Evolutionary conservation across 495 filamentous ascomycete genomes (phyloP).

Genomic region (Penicillium antarcticum): DNA sequence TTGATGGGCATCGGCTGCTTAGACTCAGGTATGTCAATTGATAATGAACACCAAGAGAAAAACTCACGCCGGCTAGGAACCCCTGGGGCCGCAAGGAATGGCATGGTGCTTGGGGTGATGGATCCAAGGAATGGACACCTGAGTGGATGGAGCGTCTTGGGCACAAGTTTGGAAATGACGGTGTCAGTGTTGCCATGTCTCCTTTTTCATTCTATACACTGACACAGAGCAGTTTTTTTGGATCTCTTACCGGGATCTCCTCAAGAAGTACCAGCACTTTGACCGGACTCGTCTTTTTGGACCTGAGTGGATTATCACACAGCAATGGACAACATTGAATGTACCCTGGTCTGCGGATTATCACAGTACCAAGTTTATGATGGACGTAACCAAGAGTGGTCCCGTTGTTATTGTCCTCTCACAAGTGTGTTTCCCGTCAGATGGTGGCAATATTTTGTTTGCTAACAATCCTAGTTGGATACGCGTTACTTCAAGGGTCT

Average conservation of each 20-base stretch:
- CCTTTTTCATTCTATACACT: neutral
- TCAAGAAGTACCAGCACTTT: constrained; percentile 78
- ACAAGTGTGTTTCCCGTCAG: constrained; percentile 41
- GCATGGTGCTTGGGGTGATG: constrained; percentile 81
- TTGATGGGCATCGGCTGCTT: constrained; percentile 70
- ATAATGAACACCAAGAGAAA: neutral
- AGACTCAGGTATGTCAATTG: constrained; percentile 52
- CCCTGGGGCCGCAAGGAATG: constrained; percentile 88
- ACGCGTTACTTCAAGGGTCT: constrained; percentile 82
- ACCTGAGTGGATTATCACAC: constrained; percentile 75
- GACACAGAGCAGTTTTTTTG: constrained; percentile 52
- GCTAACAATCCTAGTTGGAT: constrained; percentile 55
- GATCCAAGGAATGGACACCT: constrained; percentile 87
- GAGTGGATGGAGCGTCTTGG: constrained; percentile 78
- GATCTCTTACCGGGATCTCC: constrained; percentile 76
- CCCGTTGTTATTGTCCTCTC: constrained; percentile 77
- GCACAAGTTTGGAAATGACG: constrained; percentile 88
- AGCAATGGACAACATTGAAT: constrained; percentile 79
- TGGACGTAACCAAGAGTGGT: constrained; percentile 62
- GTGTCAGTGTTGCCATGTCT: constrained; percentile 33
- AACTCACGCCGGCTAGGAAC: constrained; percentile 50
- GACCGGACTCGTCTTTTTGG: constrained; percentile 88
- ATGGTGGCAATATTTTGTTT: neutral
- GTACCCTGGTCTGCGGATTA: constrained; percentile 88
- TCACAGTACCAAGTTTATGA: constrained; percentile 74